Base-by-base conservation (phyloP, 352 stramenopile species). In the Chrysophaeum taylorii region DNA sequence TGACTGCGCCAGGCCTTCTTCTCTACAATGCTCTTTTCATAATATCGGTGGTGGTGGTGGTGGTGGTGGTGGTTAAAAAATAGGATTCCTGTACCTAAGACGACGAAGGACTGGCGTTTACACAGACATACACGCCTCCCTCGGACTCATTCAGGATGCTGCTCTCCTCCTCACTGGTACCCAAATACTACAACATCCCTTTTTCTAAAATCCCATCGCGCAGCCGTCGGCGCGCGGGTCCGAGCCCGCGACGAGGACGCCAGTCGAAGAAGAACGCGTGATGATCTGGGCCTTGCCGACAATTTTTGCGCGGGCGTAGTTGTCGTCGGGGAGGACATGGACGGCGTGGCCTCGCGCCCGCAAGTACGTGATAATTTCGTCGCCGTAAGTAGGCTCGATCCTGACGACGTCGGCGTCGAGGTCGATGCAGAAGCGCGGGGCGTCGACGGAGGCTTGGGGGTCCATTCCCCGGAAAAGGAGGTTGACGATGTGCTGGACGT, bases 171-270 rank as follows among this genome's bases (percentile, higher is more conserved):
- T n/a, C n/a, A n/a, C n/a, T n/a, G n/a, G n/a, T n/a, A n/a, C n/a
- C n/a, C n/a, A n/a, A n/a, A n/a, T n/a, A n/a, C n/a, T n/a, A n/a
- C n/a, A n/a, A n/a, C n/a, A n/a, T n/a, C n/a, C n/a, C n/a, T n/a
- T n/a, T n/a, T n/a, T n/a, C n/a, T 78, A 83, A 45, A 71, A 87
- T 33, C 82, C 82, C 77, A 97, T 92, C 35, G 92, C 92, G 72
- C 89, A 95, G 25, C 93, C 93, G 76, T 98, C 93, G 1, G 86
- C 88, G 41, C 93, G 84, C 33, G 90, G 89, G 79, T 98, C 93
- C 2, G 89, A 97, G 27, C 93, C 92, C n/a, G 87, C 92, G 79
- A 88, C 95, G 39, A 97, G 81, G 48, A 97, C 88, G 64, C 92
- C 90, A 4, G n/a, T n/a, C n/a, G n/a, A n/a, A n/a, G n/a, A n/a